Evolutionary conservation across 2,329 filamentous ascomycete species (phyloP), one percentile per base, ranked within the genome.

Genomic region (Penicillium sp.): DNA sequence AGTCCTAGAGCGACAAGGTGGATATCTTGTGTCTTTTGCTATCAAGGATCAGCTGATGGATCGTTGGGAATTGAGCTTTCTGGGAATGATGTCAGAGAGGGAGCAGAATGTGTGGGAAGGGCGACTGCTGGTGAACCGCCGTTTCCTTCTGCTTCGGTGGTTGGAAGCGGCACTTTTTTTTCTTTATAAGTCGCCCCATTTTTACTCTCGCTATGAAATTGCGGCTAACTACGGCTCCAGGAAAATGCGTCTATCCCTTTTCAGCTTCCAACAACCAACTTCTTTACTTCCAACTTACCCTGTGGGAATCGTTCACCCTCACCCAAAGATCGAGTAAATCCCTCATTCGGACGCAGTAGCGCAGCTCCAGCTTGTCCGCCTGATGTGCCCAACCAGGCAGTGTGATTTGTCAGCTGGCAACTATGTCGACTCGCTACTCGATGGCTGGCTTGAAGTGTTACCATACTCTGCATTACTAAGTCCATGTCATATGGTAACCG

Each of bases 141-240:
- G 65, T 65, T 65, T 61, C 64, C 60, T 60, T 27, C 57, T 54
- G 18, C 53, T 50, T 50, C 27, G 51, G 50, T 50, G 47, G 53
- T 33, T 56, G 60, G 62, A 58, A 58, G 54, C 62, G 67, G 63
- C 58, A 44, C 53, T 44, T 51, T 61, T 59, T 71, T 71, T 70
- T 71, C 10, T 66, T 66, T 69, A 74, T 74, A 74, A 70, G 71
- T 74, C 35, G 50, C 62, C 63, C 41, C 10, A 16, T 48, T 48
- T 25, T 6, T 20, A 3, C 22, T 8, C 25, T 5, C 40, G 43
- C 8, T 16, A 11, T 24, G 20, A 53, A 48, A 35, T 56, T 33
- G 56, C 52, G 38, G 55, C 64, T 71, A 70, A 73, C 69, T 72
- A 64, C 63, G 31, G 20, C 16, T 33, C 27, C 48, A 58, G 48